Base-by-base conservation (phyloP, 164 flowering plant genomes). In the Stephania cephalantha region DNA sequence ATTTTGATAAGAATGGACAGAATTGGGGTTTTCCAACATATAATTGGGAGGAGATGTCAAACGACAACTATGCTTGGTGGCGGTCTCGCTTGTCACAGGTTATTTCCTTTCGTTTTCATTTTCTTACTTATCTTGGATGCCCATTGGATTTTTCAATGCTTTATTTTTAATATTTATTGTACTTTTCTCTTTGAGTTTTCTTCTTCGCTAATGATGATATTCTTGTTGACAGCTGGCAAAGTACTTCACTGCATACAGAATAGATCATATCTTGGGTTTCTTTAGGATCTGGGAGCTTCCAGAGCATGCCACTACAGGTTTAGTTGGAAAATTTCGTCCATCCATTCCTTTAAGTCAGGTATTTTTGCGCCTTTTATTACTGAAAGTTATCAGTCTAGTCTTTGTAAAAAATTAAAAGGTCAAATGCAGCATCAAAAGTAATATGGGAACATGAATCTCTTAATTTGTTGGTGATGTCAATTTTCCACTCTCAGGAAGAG, bases 241-340 rank as follows among this genome's bases (percentile, higher is more conserved):
- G 66, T 93, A 93, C 81, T 95, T 95, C 82, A 90, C 99, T 5
- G 97, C 99, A 48, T 95, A 95, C 82, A 87, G 99, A 79, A 95
- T 95, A 78, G 99, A 95, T 85, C 99, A 95, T 78, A 86, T 95
- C 63, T 81, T 93, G 84, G 99, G 99, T 25, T 95, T 95, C 93
- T 95, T 95, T 77, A 87, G 99, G 79, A 95, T 95, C 63, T 95
- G 99, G 99, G 99, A 95, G 81, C 92, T 95, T 80, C 97, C 98
- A 17, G 99, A 93, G 22, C 98, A 93, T 87, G 92, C 98, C 74
- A 75, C 83, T 81, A 93, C 97, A 9, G 99, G 98, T 74, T 84
- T 93, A 46, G 84, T 87, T 80, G 99, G 99, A 76, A 95, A 93
- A 80, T 95, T 95, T 73, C 83, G 99, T 73, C 99, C 99, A 71